Conservation (phyloP, 176 grass and related monocot species). For the Aegilops tauschii region DNA sequence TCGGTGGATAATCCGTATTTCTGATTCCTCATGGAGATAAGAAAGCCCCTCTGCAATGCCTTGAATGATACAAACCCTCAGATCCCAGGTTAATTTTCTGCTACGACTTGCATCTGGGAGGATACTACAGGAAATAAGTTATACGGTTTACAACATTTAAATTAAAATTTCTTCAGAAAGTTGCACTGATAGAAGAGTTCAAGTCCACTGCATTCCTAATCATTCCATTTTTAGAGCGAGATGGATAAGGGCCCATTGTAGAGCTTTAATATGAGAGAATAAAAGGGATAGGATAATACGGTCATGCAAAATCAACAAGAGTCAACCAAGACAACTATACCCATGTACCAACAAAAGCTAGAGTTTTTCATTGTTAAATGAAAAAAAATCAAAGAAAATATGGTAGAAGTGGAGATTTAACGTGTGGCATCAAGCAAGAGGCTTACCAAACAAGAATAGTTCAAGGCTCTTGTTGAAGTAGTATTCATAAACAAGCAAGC, state of each 20-base stretch:
- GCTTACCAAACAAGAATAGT: slow-evolving; percentile 75
- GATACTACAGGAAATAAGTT: slow-evolving; percentile 12
- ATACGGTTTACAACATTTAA: not conserved
- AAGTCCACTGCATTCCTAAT: not conserved
- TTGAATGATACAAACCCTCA: slow-evolving; percentile 67
- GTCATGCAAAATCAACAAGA: not conserved
- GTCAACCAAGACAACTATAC: not conserved
- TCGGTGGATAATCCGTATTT: slow-evolving; percentile 77
- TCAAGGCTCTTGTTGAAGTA: slow-evolving; percentile 81
- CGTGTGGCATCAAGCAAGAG: not conserved
- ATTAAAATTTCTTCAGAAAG: not conserved
- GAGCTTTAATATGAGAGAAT: not conserved
- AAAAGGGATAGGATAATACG: not conserved
- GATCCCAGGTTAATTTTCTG: slow-evolving; percentile 59
- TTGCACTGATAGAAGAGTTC: not conserved
- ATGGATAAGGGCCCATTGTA: not conserved
- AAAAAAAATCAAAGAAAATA: not conserved
- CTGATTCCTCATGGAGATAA: slow-evolving; percentile 81
- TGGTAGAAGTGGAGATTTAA: not conserved
- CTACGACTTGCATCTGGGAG: slow-evolving; percentile 53
- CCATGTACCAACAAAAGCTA: not conserved
- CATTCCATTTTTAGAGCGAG: not conserved
- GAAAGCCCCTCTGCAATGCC: slow-evolving; percentile 82
- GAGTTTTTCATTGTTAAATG: not conserved
- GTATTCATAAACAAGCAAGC: slow-evolving; percentile 90